A percentile compares a stretch with the other conserved stretches of the same genome.
These are phyloP conservation scores for Liquidambar formosana DNA, from an alignment of 164 flowering plant species.

Conservation along the genomic window DNA sequence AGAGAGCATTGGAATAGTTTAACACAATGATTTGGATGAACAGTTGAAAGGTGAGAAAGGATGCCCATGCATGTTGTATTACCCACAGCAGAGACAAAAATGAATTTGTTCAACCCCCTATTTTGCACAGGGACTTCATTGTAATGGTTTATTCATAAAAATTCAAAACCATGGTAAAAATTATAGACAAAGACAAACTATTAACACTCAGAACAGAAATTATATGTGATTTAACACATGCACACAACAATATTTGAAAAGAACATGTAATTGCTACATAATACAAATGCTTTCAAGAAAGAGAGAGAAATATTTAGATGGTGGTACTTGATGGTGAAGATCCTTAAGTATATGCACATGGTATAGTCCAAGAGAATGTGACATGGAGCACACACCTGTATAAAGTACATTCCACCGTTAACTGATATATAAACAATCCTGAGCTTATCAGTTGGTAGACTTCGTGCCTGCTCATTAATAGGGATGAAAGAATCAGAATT, in stretches of 20 bases:
- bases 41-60: too few species aligned
- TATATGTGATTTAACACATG: background rate
- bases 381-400: slow-evolving; percentile 53
- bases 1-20: too few species aligned
- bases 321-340: background rate
- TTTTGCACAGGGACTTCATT: too few species aligned
- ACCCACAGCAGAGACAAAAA: too few species aligned
- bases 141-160: too few species aligned
- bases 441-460: slow-evolving; percentile 84
- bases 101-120: too few species aligned
- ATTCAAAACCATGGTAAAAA: background rate
- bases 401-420: slow-evolving; percentile 58
- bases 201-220: background rate
- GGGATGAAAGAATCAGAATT: background rate
- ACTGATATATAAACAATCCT: slow-evolving; percentile 59
- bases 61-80: too few species aligned
- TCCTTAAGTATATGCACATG: background rate
- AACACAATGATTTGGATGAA: too few species aligned
- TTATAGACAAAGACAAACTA: background rate
- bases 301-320: slow-evolving; percentile 2
- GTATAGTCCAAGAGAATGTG: background rate
- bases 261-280: background rate
- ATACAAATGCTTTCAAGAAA: background rate
- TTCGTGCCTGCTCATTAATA: slow-evolving; percentile 67
- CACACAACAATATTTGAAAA: background rate